Base-by-base conservation (phyloP, 108 stramenopile species). In the Stephanodiscus triporus region DNA sequence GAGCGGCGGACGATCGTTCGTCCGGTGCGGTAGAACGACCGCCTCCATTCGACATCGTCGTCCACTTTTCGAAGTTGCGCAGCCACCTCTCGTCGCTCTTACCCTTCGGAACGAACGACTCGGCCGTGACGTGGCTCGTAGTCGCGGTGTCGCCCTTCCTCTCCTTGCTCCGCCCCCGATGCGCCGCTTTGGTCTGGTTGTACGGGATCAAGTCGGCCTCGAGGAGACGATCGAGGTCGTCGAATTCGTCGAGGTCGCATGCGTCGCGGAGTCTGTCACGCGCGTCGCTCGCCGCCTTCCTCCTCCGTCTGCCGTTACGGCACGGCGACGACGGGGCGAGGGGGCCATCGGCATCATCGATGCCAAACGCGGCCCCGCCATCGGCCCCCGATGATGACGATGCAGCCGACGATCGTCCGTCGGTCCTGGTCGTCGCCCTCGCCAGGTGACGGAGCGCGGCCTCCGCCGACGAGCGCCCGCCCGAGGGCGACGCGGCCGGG, bases 381-480 rank as follows among this genome's bases (percentile, higher is more conserved):
- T 51, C 23, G 9, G 26, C 53, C 24, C 23, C 36, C 14, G 36
- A 9, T n/a, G n/a, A n/a, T n/a, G n/a, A n/a, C n/a, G n/a, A n/a
- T n/a, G n/a, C n/a, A n/a, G n/a, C n/a, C 20, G 14, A 24, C 19
- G 40, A 53, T 68, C 16, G 67, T 38, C 23, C 40, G 34, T 38
- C 27, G 55, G 40, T 9, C 32, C 23, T 58, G 40, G 40, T 9
- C 22, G 34, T 58, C 27, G 20, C 26, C 38, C 68, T 54, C 26
- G 68, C 68, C 27, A 69, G 26, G 24, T 38, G 27, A 43, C 57
- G 22, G 40, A 69, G 57, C 42, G 68, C 42, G 23, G 37, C 54
- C 56, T 69, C 68, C 26, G 68, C 68, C 20, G 68, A 36, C 14
- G 68, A 69, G 38, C 68, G 68, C 51, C 57, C 57, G n/a, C 38